A percentile compares a stretch with the other conserved stretches of the same genome.
Evolutionary conservation across 1,284 basidiomycete genomes (phyloP).

Genomic region (Pyrrhoderma lamaoense): DNA sequence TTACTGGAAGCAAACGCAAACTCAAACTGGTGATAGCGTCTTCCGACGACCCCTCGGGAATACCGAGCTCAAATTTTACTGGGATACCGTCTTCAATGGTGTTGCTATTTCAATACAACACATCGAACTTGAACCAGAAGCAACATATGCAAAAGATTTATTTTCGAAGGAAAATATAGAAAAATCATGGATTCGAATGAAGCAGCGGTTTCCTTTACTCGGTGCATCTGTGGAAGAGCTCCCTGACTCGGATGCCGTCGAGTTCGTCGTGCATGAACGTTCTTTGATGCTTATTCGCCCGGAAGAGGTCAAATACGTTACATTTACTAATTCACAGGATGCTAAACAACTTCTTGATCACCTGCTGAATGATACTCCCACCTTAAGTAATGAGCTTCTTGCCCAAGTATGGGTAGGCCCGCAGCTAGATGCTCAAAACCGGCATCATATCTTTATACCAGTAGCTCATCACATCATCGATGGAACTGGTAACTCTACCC

Average conservation of each 20-base stretch:
- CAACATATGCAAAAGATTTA: slow-evolving; percentile 18
- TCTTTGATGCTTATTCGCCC: slow-evolving; percentile 20
- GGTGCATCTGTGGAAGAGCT: slow-evolving; percentile 32
- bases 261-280: slow-evolving; percentile 34
- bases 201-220: slow-evolving; percentile 41
- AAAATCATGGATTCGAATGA: slow-evolving; percentile 37
- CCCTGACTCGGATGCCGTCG: slow-evolving; percentile 24
- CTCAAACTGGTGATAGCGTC: not conserved
- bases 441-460: slow-evolving; percentile 36
- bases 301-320: not conserved
- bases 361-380: slow-evolving; percentile 28
- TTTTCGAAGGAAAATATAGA: slow-evolving; percentile 29
- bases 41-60: slow-evolving; percentile 27
- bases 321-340: slow-evolving; percentile 11
- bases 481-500: slow-evolving; percentile 36
- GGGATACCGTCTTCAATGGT: slow-evolving; percentile 36
- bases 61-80: slow-evolving; percentile 39
- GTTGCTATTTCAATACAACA: slow-evolving; percentile 38
- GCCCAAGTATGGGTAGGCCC: slow-evolving; percentile 33
- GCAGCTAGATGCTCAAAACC: slow-evolving; percentile 27
- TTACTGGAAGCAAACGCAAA: not conserved
- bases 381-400: slow-evolving; percentile 32
- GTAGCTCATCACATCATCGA: slow-evolving; percentile 43
- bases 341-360: slow-evolving; percentile 23
- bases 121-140: slow-evolving; percentile 22